Evolutionary conservation across 805 yeast genomes (phyloP).

Genomic region (Pichia cabralensis): DNA sequence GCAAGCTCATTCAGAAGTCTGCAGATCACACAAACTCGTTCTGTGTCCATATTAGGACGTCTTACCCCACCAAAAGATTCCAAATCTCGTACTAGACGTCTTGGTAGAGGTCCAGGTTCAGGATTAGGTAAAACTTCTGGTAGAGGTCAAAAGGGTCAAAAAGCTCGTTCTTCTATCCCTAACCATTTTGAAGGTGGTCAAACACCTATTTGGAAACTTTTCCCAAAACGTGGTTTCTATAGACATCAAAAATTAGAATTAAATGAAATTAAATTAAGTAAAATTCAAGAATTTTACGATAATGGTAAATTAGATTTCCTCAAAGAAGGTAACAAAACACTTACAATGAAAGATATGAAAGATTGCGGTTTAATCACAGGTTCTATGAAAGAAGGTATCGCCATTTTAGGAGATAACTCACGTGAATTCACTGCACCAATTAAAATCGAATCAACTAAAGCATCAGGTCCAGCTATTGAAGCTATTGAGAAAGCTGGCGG

Average conservation of each 20-base stretch:
- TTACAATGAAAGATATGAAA: constrained; percentile 70
- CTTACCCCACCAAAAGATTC: constrained; percentile 56
- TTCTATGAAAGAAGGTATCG: constrained; percentile 67
- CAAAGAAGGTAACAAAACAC: constrained; percentile 41
- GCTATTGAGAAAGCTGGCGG: constrained; percentile 69
- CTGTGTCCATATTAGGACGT: constrained; percentile 39
- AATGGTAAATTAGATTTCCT: constrained; percentile 49
- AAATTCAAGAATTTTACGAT: constrained; percentile 63
- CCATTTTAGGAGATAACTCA: constrained; percentile 61
- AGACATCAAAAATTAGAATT: constrained; percentile 47
- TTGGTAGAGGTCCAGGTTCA: constrained; percentile 95
- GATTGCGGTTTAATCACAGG: constrained; percentile 68
- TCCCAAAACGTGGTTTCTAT: constrained; percentile 84
- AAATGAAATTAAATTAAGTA: constrained; percentile 52
- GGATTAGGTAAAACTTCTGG: constrained; percentile 92
- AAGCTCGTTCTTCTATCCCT: constrained; percentile 85
- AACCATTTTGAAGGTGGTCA: constrained; percentile 99
- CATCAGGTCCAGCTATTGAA: constrained; percentile 63
- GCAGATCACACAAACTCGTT: constrained; percentile 10
- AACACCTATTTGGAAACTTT: constrained; percentile 75
- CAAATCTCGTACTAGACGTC: constrained; percentile 51
- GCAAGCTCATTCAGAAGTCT: not conserved
- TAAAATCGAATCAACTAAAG: constrained; percentile 73
- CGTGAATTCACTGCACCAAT: constrained; percentile 46
- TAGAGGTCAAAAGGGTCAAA: constrained; percentile 97